These are phyloP conservation scores for Plenodomus lindquistii DNA, from an alignment of 2,329 filamentous ascomycete genomes.

Conservation along the genomic window DNA sequence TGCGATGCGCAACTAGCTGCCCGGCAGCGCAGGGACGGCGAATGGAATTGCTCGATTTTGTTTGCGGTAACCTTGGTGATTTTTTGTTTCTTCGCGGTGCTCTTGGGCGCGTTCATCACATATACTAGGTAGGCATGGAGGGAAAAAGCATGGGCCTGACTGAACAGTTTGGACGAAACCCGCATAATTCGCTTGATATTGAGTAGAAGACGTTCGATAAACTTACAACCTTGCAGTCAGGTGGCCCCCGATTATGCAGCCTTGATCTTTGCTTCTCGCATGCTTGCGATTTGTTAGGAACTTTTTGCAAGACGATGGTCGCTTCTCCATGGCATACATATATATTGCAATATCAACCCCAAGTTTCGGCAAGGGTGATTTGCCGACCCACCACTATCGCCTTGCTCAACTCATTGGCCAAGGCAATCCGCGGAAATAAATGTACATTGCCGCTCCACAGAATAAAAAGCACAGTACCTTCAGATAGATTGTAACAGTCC, in stretches of 20 bases:
- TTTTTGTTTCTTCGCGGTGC: conserved; percentile 13
- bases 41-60: conserved; percentile 30
- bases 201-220: too few relatives aligned
- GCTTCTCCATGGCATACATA: not conserved
- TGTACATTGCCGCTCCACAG: not conserved
- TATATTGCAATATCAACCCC: conserved; percentile 5
- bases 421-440: not conserved
- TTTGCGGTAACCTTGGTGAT: conserved; percentile 27
- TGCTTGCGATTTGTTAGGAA: too few relatives aligned
- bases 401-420: conserved; percentile 6
- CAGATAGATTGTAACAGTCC: conserved; percentile 4
- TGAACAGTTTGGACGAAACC: too few relatives aligned
- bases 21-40: conserved; percentile 18
- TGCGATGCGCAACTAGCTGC: conserved; percentile 30
- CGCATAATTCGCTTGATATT: too few relatives aligned
- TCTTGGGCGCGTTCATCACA: conserved; percentile 23
- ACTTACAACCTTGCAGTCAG: too few relatives aligned
- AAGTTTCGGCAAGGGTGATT: conserved; percentile 3
- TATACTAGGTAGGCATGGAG: conserved; percentile 5
- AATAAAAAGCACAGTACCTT: not conserved
- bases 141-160: not conserved
- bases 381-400: conserved; percentile 8
- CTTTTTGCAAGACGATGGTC: too few relatives aligned
- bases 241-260: too few relatives aligned
- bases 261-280: too few relatives aligned